phyloP scores from a whole-genome alignment of 305 asterid genomes.

The Lippia alba region DNA sequence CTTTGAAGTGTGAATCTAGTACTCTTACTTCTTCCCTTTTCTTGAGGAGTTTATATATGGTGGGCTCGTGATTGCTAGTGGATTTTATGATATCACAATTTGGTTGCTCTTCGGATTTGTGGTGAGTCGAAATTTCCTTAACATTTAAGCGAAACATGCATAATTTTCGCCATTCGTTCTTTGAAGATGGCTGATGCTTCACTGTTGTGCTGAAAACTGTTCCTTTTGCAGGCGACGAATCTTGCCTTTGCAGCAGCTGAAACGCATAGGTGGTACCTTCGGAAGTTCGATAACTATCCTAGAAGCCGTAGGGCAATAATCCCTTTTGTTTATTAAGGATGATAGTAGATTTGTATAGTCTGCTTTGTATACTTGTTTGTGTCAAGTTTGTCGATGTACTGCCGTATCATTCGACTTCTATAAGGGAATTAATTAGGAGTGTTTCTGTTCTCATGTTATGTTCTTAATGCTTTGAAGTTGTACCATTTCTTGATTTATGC shows the following conservation, averaged over 20 bases:
- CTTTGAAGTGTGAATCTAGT: not conserved
- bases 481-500: too few species aligned
- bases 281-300: constrained; percentile 81
- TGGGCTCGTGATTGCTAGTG: constrained; percentile 76
- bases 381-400: too few species aligned
- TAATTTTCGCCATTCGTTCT: not conserved
- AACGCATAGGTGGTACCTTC: constrained; percentile 80
- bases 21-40: constrained; percentile 17
- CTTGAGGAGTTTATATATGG: constrained; percentile 68
- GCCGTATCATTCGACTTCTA: not conserved
- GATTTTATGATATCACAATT: constrained; percentile 66
- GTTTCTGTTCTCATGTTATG: too few species aligned
- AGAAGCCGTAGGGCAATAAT: constrained; percentile 58
- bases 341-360: not conserved
- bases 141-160: constrained; percentile 1
- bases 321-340: constrained; percentile 57
- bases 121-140: constrained; percentile 49
- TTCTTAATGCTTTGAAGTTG: too few species aligned
- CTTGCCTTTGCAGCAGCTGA: constrained; percentile 75
- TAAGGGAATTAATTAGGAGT: too few species aligned
- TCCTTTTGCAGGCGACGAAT: constrained; percentile 71
- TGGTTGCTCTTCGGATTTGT: constrained; percentile 77
- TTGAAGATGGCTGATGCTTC: not conserved
- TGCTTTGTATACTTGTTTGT: constrained; percentile 3
- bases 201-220: constrained; percentile 1